phyloP scores from a whole-genome alignment of 2,329 filamentous ascomycete species.

The Fusarium caatingaense region DNA sequence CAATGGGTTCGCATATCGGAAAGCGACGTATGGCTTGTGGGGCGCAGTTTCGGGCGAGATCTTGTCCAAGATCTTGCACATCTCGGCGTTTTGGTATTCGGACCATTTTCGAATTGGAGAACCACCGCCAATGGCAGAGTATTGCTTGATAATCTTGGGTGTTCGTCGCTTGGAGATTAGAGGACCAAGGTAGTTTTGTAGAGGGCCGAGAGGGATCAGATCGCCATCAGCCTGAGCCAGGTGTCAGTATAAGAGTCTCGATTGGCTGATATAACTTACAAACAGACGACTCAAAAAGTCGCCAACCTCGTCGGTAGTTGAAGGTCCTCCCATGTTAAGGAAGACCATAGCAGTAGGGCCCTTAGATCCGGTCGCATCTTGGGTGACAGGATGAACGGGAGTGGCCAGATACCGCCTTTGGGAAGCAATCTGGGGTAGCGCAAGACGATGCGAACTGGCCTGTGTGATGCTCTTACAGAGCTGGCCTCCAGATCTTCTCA shows the following conservation, averaged over 20 bases:
- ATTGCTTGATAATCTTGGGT: constrained; percentile 96
- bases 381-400: constrained; percentile 78
- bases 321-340: constrained; percentile 98
- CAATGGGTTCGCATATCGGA: constrained; percentile 92
- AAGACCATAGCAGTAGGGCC: constrained; percentile 98
- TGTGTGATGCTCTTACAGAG: constrained; percentile 47
- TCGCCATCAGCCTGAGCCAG: constrained; percentile 82
- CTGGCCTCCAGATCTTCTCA: constrained; percentile 48
- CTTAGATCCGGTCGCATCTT: constrained; percentile 75
- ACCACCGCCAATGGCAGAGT: constrained; percentile 94
- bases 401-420: constrained; percentile 53
- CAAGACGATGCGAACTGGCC: constrained; percentile 43
- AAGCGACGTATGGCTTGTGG: constrained; percentile 97
- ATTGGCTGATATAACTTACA: constrained; percentile 64
- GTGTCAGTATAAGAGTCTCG: constrained; percentile 21
- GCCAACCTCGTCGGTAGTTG: constrained; percentile 87
- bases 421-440: constrained; percentile 47
- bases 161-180: constrained; percentile 88
- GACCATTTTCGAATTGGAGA: constrained; percentile 99
- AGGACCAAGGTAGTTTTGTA: constrained; percentile 91
- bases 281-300: constrained; percentile 92
- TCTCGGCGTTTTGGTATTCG: constrained; percentile 90
- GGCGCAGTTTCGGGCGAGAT: constrained; percentile 93
- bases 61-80: constrained; percentile 96
- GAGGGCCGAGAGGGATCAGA: constrained; percentile 91